phyloP scores from a whole-genome alignment of 768 basidiomycete genomes.

The Trametes punicea region DNA sequence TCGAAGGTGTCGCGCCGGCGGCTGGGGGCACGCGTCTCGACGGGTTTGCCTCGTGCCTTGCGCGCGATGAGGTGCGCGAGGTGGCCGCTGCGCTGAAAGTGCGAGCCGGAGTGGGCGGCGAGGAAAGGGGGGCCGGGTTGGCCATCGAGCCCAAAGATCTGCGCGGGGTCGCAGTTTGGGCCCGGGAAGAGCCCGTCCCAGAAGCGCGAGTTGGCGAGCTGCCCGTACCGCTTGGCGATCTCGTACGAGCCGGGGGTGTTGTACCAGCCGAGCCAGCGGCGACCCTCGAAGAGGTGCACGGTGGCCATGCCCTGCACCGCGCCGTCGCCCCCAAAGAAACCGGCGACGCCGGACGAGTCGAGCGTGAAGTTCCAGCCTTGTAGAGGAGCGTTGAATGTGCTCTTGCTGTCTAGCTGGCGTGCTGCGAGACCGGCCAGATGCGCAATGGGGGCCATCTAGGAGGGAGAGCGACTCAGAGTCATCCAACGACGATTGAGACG shows the following conservation, averaged over 20 bases:
- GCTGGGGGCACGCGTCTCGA: not conserved
- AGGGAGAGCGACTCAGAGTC: no score
- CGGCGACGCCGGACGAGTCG: conserved; percentile 13
- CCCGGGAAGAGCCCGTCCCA: conserved; percentile 19
- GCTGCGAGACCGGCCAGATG: not conserved
- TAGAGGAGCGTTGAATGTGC: not conserved
- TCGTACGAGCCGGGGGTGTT: conserved; percentile 17
- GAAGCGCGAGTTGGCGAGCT: conserved; percentile 13
- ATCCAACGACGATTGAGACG: not conserved
- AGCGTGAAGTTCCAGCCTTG: conserved; percentile 4
- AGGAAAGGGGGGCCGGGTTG: conserved; percentile 9
- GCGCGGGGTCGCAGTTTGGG: conserved; percentile 8
- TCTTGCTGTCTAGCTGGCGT: not conserved
- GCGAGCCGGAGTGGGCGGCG: conserved; percentile 11
- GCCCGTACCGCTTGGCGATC: conserved; percentile 19
- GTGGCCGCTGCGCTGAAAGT: conserved; percentile 4
- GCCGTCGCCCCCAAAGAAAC: conserved; percentile 18
- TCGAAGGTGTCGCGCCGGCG: conserved; percentile 1
- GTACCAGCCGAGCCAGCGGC: conserved; percentile 18
- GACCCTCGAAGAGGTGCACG: conserved; percentile 12
- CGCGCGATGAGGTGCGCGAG: conserved; percentile 14
- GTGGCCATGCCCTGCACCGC: conserved; percentile 16
- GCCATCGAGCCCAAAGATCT: conserved; percentile 18
- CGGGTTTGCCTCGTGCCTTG: not conserved
- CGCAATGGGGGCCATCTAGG: not conserved